Evolutionary conservation across 352 stramenopile genomes (phyloP), one percentile per base, ranked within the genome.

Genomic region (Phytophthora podocarpi): DNA sequence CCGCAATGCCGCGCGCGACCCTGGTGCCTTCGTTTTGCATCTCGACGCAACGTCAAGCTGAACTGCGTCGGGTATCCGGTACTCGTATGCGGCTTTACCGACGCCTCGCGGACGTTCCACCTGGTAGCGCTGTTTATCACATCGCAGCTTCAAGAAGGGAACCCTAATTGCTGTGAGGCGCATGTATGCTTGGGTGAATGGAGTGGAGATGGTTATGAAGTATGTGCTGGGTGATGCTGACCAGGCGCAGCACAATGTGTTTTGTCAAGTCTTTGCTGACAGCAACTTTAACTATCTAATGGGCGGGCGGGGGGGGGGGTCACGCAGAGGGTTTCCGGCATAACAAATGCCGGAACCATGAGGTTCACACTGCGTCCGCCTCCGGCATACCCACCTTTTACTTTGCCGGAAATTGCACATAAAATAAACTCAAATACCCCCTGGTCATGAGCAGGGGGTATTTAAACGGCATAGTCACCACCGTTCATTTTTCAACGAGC

Each of bases 251-350:
- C 4, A 30, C 24, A 39, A 57, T 2, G 35, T 24, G 3, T 36
- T 20, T 16, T 3, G 11, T 9, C 3, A 24, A 7, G 34, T 47
- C 8, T 46, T 46, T 16, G 23, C 11, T 0, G 48, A 45, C 9
- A 30, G 35, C 35, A 12, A 7, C 2, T 45, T 36, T 13, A 36
- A 1, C 5, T 67, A 66, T 15, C 20, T 72, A 2, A 72, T 76
- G 67, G n/a, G n/a, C n/a, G n/a, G n/a, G n/a, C n/a, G n/a, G n/a
- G n/a, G n/a, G n/a, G n/a, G n/a, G n/a, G n/a, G n/a, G n/a, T n/a
- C n/a, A n/a, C n/a, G n/a, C n/a, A n/a, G n/a, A n/a, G n/a, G n/a
- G n/a, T n/a, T n/a, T n/a, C n/a, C n/a, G n/a, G n/a, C n/a, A n/a
- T n/a, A n/a, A n/a, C n/a, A n/a, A n/a, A n/a, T n/a, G n/a, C n/a